Conservation (phyloP, 176 grass and related monocot species). For the Carex kokanica region DNA sequence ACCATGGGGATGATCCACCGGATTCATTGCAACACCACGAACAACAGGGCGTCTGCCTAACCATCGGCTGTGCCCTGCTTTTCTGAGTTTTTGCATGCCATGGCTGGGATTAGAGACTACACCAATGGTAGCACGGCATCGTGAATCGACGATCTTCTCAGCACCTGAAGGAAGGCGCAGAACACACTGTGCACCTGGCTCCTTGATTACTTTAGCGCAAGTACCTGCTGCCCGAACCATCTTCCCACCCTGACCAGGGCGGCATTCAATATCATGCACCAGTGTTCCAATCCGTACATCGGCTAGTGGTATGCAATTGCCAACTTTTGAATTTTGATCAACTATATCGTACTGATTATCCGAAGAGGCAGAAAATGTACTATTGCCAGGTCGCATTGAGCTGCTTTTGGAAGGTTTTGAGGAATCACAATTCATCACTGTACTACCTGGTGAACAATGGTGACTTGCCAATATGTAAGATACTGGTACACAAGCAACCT, state of each 20-base stretch:
- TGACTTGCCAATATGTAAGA: constrained; percentile 39
- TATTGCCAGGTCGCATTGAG: neutral
- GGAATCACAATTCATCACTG: constrained; percentile 36
- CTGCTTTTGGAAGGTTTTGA: constrained; percentile 30
- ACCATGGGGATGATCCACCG: constrained; percentile 38
- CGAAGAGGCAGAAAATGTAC: neutral
- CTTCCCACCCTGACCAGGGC: constrained; percentile 22
- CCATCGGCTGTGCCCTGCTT: constrained; percentile 32
- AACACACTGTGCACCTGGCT: constrained; percentile 16
- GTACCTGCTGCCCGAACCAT: constrained; percentile 18
- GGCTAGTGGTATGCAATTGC: constrained; percentile 30
- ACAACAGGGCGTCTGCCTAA: constrained; percentile 33
- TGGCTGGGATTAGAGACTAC: constrained; percentile 24
- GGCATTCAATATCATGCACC: constrained; percentile 21
- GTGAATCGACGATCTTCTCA: constrained; percentile 14
- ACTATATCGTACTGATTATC: constrained; percentile 8
- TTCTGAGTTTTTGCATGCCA: constrained; percentile 19
- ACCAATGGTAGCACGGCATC: constrained; percentile 23
- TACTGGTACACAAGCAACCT: constrained; percentile 9
- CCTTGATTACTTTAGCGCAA: constrained; percentile 30
- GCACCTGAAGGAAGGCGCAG: constrained; percentile 28
- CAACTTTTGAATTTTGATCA: constrained; percentile 27
- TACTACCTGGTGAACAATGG: constrained; percentile 25
- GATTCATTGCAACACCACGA: constrained; percentile 33
- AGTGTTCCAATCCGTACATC: constrained; percentile 26